Evolutionary conservation across 2,329 filamentous ascomycete species (phyloP).

Genomic region (Balansia obtecta): DNA sequence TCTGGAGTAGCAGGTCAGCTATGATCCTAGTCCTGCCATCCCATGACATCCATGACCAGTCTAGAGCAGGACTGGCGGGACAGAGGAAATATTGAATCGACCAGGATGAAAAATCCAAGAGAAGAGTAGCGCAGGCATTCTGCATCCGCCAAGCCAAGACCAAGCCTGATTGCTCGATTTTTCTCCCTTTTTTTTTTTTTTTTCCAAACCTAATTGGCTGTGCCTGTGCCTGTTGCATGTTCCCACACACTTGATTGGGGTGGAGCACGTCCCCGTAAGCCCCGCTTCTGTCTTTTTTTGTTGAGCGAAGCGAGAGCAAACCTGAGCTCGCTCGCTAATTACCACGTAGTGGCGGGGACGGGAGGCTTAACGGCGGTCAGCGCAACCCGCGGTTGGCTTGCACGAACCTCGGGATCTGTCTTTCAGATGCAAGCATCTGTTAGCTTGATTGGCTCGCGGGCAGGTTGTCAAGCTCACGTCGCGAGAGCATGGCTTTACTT

Average conservation of each 20-base stretch:
- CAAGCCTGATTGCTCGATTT: too few species aligned
- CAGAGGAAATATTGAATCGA: too few species aligned
- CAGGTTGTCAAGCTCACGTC: background rate
- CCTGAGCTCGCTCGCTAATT: background rate
- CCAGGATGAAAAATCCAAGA: too few species aligned
- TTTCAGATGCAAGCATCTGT: background rate
- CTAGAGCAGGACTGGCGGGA: too few species aligned
- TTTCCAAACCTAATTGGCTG: too few species aligned
- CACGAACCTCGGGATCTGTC: background rate
- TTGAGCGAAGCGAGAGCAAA: constrained; percentile 1
- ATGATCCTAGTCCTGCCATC: too few species aligned
- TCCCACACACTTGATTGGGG: constrained; percentile 1
- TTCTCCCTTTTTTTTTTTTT: too few species aligned
- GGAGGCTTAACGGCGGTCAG: background rate
- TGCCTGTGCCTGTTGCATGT: too few species aligned
- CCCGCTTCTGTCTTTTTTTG: background rate
- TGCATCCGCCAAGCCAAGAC: too few species aligned
- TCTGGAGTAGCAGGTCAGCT: too few species aligned
- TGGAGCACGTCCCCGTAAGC: background rate
- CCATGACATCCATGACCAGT: too few species aligned
- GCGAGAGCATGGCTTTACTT: background rate
- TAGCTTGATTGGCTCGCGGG: background rate
- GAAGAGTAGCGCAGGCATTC: too few species aligned
- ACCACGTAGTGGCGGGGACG: background rate
- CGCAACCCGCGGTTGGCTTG: background rate